Evolutionary conservation across 352 stramenopile species (phyloP).

Genomic region (Globisporangium canariense): DNA sequence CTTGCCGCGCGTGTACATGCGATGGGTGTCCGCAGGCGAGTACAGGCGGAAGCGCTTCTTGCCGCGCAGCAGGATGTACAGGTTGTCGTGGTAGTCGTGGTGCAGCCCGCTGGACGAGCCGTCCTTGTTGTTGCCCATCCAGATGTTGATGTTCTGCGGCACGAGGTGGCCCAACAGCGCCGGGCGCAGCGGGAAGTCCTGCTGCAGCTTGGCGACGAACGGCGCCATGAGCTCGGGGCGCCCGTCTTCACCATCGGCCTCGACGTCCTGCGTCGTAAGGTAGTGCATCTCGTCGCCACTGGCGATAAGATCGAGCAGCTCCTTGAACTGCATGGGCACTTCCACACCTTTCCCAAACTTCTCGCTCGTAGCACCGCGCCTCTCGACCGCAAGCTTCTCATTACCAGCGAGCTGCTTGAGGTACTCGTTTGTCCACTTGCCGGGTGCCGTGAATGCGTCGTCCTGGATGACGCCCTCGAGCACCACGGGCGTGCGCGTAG

Average conservation of each 20-base stretch:
- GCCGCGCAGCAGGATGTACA: slow-evolving; percentile 95
- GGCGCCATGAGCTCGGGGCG: slow-evolving; percentile 81
- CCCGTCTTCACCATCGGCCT: slow-evolving; percentile 60
- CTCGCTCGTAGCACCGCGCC: slow-evolving; percentile 53
- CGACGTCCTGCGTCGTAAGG: slow-evolving; percentile 89
- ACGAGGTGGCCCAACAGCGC: slow-evolving; percentile 87
- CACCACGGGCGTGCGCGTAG: slow-evolving; percentile 78
- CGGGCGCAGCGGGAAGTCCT: slow-evolving; percentile 85
- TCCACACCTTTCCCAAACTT: slow-evolving; percentile 87
- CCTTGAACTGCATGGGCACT: slow-evolving; percentile 74
- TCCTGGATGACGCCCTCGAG: slow-evolving; percentile 62
- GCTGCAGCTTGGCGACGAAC: slow-evolving; percentile 71
- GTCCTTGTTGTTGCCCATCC: slow-evolving; percentile 91
- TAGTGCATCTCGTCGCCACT: slow-evolving; percentile 80
- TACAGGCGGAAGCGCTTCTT: slow-evolving; percentile 95
- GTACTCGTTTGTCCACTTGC: slow-evolving; percentile 80
- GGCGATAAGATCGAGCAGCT: slow-evolving; percentile 73
- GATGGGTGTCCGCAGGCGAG: slow-evolving; percentile 79
- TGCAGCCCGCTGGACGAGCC: slow-evolving; percentile 91
- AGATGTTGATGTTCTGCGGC: slow-evolving; percentile 95
- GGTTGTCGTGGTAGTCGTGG: slow-evolving; percentile 99
- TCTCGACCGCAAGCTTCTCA: slow-evolving; percentile 73
- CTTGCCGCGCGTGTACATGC: slow-evolving; percentile 91
- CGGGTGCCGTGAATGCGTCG: slow-evolving; percentile 38
- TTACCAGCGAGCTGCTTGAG: slow-evolving; percentile 59